These are phyloP conservation scores for Colletotrichum ledebouriae DNA, from an alignment of 2,329 filamentous ascomycete species.

Conservation along the genomic window DNA sequence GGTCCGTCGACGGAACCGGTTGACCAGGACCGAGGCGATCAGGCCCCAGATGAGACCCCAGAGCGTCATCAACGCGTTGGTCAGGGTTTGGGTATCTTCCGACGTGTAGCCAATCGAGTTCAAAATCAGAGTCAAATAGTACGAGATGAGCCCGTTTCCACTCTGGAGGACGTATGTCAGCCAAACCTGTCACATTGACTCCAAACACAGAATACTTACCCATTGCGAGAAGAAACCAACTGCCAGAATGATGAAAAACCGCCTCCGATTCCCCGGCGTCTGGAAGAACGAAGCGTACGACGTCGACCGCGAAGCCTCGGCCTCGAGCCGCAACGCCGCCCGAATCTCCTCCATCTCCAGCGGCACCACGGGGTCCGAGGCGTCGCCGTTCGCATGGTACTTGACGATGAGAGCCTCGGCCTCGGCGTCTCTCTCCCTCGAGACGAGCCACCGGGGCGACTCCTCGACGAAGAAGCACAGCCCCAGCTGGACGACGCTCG, in stretches of 20 bases:
- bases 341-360: conserved; percentile 42
- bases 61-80: conserved; percentile 47
- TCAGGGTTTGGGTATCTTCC: conserved; percentile 48
- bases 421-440: conserved; percentile 50
- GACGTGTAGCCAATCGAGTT: conserved; percentile 48
- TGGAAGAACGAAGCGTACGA: conserved; percentile 44
- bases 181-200: conserved; percentile 19
- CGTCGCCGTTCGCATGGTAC: conserved; percentile 66
- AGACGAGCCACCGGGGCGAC: conserved; percentile 52
- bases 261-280: conserved; percentile 49
- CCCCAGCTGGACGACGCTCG: conserved; percentile 33
- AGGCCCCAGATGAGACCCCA: conserved; percentile 42
- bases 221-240: conserved; percentile 62
- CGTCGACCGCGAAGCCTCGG: conserved; percentile 35
- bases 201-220: conserved; percentile 24
- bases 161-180: conserved; percentile 50
- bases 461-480: conserved; percentile 47
- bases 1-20: conserved; percentile 39
- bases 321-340: conserved; percentile 38
- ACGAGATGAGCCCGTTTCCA: conserved; percentile 52
- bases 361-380: conserved; percentile 63
- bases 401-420: conserved; percentile 50
- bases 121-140: conserved; percentile 55
- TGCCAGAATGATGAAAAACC: conserved; percentile 59
- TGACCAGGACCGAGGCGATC: conserved; percentile 51